phyloP scores from a whole-genome alignment of 2,329 filamentous ascomycete species.

The Calonectria pauciramosa region DNA sequence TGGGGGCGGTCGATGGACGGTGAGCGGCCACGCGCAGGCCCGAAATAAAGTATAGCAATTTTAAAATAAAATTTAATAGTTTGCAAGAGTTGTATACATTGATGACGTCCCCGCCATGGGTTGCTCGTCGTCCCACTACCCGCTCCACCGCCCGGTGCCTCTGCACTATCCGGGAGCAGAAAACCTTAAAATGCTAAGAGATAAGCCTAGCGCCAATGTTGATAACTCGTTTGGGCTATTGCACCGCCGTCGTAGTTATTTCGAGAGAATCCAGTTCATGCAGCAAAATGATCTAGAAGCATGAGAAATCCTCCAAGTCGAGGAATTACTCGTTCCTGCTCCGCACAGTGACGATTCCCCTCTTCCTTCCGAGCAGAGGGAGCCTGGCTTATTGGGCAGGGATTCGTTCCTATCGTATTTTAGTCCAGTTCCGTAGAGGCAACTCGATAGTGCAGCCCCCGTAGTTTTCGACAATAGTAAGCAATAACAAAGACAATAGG shows the following conservation, averaged over 20 bases:
- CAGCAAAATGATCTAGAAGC: slow-evolving; percentile 6
- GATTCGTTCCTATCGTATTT: not conserved
- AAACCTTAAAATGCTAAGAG: not conserved
- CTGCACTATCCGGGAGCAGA: not conserved
- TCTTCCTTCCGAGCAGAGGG: not conserved
- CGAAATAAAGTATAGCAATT: not conserved
- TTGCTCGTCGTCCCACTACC: not conserved
- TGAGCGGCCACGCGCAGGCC: too few relatives aligned
- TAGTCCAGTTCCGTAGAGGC: not conserved
- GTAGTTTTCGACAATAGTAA: not conserved
- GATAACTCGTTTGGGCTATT: not conserved
- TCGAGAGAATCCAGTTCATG: not conserved
- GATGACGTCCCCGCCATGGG: slow-evolving; percentile 1
- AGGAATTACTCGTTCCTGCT: slow-evolving; percentile 6
- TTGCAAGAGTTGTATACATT: not conserved
- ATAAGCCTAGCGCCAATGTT: not conserved
- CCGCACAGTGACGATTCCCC: not conserved
- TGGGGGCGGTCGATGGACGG: not conserved
- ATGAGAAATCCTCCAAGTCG: not conserved
- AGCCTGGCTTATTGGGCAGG: not conserved
- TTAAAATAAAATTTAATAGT: not conserved
- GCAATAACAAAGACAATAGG: not conserved
- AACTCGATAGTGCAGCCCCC: not conserved
- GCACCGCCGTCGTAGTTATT: not conserved
- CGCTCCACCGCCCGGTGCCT: not conserved